Evolutionary conservation across 371 early-diverging fungal species (phyloP).

Genomic region (Rhizopus sp.): DNA sequence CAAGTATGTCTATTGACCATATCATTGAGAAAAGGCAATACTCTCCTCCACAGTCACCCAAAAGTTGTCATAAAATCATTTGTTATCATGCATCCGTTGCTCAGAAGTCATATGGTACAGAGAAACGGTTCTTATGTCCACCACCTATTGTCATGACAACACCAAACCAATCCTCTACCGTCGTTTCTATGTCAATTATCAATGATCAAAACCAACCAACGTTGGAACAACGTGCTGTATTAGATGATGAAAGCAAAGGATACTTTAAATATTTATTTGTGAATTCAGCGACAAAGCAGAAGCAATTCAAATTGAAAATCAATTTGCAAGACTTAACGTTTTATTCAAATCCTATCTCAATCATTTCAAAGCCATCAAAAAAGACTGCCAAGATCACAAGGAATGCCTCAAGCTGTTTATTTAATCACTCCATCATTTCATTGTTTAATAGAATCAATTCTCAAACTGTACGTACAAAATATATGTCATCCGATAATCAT

Average conservation of each 20-base stretch:
- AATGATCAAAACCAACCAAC: constrained; percentile 54
- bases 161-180: constrained; percentile 17
- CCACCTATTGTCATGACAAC: constrained; percentile 67
- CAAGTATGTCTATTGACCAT: constrained; percentile 47
- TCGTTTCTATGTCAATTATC: constrained; percentile 59
- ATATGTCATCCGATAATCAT: constrained; percentile 62
- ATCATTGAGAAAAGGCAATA: constrained; percentile 18
- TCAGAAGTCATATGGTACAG: constrained; percentile 89
- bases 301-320: constrained; percentile 72
- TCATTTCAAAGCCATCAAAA: constrained; percentile 87
- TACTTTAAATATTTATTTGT: constrained; percentile 77
- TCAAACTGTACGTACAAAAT: constrained; percentile 85
- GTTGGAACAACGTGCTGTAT: constrained; percentile 53
- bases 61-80: constrained; percentile 34
- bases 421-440: constrained; percentile 67
- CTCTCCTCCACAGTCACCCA: constrained; percentile 8
- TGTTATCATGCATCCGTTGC: constrained; percentile 73
- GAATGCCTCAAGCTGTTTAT: constrained; percentile 73
- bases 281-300: constrained; percentile 76
- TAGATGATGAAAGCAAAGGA: constrained; percentile 57
- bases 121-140: constrained; percentile 85
- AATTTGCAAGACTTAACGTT: constrained; percentile 49
- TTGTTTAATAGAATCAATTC: constrained; percentile 82
- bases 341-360: constrained; percentile 69
- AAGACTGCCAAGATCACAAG: constrained; percentile 77